phyloP scores from a whole-genome alignment of 345 rosid genomes.

The Rhodamnia rubescens region DNA sequence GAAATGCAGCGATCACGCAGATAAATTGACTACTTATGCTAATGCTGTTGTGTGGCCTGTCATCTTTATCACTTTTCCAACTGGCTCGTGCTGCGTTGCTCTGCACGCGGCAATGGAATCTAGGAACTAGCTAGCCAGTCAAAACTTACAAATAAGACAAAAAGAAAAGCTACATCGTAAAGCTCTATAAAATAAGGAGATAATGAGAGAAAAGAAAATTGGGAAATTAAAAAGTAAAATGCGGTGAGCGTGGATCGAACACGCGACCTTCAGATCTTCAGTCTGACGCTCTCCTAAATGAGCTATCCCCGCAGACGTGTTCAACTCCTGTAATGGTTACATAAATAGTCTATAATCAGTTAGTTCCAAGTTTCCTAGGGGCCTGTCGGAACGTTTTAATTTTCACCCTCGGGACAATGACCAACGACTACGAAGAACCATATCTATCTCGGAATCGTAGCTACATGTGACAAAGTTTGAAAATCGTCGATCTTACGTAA shows the following conservation, averaged over 20 bases:
- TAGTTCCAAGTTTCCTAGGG: too few species aligned
- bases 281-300: slow-evolving; percentile 99
- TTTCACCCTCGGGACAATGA: not conserved
- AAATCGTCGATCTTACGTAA: not conserved
- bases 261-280: slow-evolving; percentile 99
- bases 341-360: too few species aligned
- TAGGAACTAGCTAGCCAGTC: not conserved
- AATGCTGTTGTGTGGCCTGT: not conserved
- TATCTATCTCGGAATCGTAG: not conserved
- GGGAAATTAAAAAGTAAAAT: not conserved
- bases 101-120: not conserved
- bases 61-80: not conserved
- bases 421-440: not conserved
- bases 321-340: too few species aligned
- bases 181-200: not conserved
- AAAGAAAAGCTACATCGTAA: not conserved
- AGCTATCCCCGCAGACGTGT: slow-evolving; percentile 98
- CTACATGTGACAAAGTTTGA: not conserved
- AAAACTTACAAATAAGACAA: too few species aligned
- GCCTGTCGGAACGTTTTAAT: not conserved
- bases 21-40: not conserved
- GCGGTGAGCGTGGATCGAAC: slow-evolving; percentile 98
- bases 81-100: not conserved
- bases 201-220: not conserved
- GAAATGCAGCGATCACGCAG: not conserved